Evolutionary conservation across 805 yeast genomes (phyloP), one percentile per base, ranked within the genome.

Genomic region (Soucietia sequanensis): DNA sequence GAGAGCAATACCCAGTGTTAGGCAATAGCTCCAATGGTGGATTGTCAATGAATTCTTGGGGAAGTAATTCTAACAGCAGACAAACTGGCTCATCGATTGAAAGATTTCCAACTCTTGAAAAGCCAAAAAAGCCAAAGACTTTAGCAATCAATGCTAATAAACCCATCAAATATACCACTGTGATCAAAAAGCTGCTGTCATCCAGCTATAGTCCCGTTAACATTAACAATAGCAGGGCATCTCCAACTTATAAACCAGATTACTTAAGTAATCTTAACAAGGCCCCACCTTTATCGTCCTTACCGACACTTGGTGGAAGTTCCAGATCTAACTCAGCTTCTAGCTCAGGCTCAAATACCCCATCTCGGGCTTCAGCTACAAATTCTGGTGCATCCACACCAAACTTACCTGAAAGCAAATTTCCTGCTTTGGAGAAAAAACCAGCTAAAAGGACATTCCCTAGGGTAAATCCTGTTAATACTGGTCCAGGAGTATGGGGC

Each of bases 381-480:
- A 11, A 23, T 11, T 9, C 13, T 4, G 13, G 13, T 22, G 43
- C 41, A 30, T 24, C 48, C 17, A 14, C 49, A 10, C 14, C 34
- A 19, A 11, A 31, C 21, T 31, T 50, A 10, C 35, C 55, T 20
- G 60, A 54, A 2, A 35, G 51, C 3, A 58, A 71, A 42, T 75
- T 79, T 49, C 84, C 85, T 3, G 68, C 76, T 0, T 53, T 74
- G 23, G 61, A 57, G 39, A 62, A 68, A 46, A 74, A 71, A 50
- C 49, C 58, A 32, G 42, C 43, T 3, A 62, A 60, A 39, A 58
- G 48, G 37, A 46, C 41, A 6, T 67, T 75, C 35, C 86, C 89
- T 2, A 68, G 84, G 26, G 85, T 83, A 4, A 78, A 77, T 31
- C 78, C 80, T 6, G 56, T 70, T 11, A 40, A 43, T 15, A 35